A percentile compares a stretch with the other conserved stretches of the same genome.
Conservation (phyloP, 2,329 filamentous ascomycete species). For the Pyrenophora seminiperda region DNA sequence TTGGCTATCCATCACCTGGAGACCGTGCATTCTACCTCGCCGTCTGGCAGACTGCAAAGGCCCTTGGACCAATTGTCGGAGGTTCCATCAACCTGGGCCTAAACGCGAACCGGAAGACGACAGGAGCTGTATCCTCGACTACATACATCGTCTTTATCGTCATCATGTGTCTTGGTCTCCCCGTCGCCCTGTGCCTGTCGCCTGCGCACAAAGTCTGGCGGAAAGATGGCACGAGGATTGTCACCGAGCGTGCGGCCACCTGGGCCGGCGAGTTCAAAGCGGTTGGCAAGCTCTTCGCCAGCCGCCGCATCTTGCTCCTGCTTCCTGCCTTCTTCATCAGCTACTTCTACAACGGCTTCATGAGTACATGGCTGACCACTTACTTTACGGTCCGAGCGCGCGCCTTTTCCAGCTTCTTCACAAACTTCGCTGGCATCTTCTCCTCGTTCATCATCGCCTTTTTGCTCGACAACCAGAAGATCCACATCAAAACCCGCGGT, state of each 20-base stretch:
- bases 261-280: conserved; percentile 39
- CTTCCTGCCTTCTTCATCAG: conserved; percentile 47
- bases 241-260: conserved; percentile 29
- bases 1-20: conserved; percentile 48
- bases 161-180: conserved; percentile 54
- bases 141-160: conserved; percentile 56
- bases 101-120: conserved; percentile 48
- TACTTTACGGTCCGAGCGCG: conserved; percentile 46
- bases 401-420: conserved; percentile 46
- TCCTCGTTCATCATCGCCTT: conserved; percentile 43
- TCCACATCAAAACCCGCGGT: conserved; percentile 43
- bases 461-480: conserved; percentile 41
- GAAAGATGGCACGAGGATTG: conserved; percentile 48
- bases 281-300: conserved; percentile 38
- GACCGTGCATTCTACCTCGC: conserved; percentile 47
- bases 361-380: conserved; percentile 42
- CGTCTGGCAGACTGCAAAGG: conserved; percentile 45
- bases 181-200: conserved; percentile 52
- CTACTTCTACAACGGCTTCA: conserved; percentile 48
- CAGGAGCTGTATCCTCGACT: conserved; percentile 47
- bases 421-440: conserved; percentile 46
- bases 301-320: conserved; percentile 39
- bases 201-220: conserved; percentile 54
- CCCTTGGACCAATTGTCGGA: conserved; percentile 53
- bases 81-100: conserved; percentile 58